A percentile compares a stretch with the other conserved stretches of the same genome.
Conservation (phyloP, 2,329 filamentous ascomycete species). For the Xylariomycetidae sp. region DNA sequence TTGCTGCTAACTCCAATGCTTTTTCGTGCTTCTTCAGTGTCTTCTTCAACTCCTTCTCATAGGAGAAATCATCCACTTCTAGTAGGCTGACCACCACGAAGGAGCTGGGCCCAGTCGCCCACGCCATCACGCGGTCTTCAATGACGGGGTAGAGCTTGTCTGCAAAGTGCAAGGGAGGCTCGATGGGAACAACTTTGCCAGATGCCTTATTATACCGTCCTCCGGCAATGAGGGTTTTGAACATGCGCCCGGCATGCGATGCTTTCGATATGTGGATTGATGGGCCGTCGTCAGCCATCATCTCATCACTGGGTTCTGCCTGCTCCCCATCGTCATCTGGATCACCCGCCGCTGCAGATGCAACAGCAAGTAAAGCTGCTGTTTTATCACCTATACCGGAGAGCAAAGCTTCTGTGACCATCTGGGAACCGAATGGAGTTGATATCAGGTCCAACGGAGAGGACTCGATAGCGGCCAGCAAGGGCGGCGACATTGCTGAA, state of each 20-base stretch:
- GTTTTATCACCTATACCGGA: constrained; percentile 70
- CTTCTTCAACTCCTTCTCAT: constrained; percentile 62
- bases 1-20: constrained; percentile 62
- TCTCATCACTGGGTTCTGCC: constrained; percentile 32
- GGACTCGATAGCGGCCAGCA: constrained; percentile 69
- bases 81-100: constrained; percentile 81
- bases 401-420: constrained; percentile 78
- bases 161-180: constrained; percentile 77
- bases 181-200: constrained; percentile 65
- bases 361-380: constrained; percentile 66
- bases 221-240: constrained; percentile 87
- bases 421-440: constrained; percentile 80
- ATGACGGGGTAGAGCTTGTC: constrained; percentile 78
- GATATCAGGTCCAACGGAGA: constrained; percentile 64
- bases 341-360: constrained; percentile 57
- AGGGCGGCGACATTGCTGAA: constrained; percentile 65
- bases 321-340: constrained; percentile 40
- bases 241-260: constrained; percentile 69
- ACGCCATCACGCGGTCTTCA: constrained; percentile 67
- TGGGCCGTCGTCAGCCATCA: constrained; percentile 15
- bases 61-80: constrained; percentile 67
- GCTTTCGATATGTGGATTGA: constrained; percentile 56
- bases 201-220: constrained; percentile 75
- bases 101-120: constrained; percentile 81
- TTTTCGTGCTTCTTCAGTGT: constrained; percentile 70